Conservation (phyloP, 176 grass and related monocot genomes). For the Oryza australiensis region DNA sequence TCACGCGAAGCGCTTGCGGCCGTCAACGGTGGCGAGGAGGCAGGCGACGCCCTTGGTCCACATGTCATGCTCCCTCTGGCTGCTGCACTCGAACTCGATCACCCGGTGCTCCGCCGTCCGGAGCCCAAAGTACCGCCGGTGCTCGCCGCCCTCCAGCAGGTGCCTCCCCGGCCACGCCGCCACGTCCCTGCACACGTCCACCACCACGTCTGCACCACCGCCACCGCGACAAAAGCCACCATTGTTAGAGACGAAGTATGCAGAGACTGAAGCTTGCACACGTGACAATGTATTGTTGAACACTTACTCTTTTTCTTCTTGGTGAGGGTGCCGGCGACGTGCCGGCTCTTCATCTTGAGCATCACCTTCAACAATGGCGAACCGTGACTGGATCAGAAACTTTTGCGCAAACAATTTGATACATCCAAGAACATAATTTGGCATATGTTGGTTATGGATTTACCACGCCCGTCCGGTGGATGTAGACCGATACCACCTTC, state of each 20-base stretch:
- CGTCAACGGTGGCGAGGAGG: slow-evolving; percentile 61
- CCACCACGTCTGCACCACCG: slow-evolving; percentile 51
- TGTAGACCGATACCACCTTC: slow-evolving; percentile 85
- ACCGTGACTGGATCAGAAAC: background rate
- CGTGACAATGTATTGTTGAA: too few relatives aligned
- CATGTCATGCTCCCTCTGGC: slow-evolving; percentile 64
- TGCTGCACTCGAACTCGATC: slow-evolving; percentile 91
- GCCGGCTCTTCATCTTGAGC: slow-evolving; percentile 96
- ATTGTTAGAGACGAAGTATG: background rate
- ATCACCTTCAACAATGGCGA: slow-evolving; percentile 48
- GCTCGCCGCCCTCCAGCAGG: slow-evolving; percentile 71
- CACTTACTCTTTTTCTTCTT: slow-evolving; percentile 97
- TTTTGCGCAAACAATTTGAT: background rate
- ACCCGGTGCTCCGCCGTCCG: slow-evolving; percentile 79
- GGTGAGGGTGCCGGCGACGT: slow-evolving; percentile 80
- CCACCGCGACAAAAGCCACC: background rate
- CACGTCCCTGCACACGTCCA: slow-evolving; percentile 89
- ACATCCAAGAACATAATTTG: background rate
- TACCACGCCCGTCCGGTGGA: slow-evolving; percentile 76
- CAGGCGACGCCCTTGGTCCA: slow-evolving; percentile 86
- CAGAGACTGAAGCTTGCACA: background rate
- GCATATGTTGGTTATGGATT: background rate
- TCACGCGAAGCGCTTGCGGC: slow-evolving; percentile 50
- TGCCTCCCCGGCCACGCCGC: slow-evolving; percentile 87
- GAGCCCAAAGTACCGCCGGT: slow-evolving; percentile 86